Conservation (phyloP, 306 rosid genomes). For the Malus sylvestris region DNA sequence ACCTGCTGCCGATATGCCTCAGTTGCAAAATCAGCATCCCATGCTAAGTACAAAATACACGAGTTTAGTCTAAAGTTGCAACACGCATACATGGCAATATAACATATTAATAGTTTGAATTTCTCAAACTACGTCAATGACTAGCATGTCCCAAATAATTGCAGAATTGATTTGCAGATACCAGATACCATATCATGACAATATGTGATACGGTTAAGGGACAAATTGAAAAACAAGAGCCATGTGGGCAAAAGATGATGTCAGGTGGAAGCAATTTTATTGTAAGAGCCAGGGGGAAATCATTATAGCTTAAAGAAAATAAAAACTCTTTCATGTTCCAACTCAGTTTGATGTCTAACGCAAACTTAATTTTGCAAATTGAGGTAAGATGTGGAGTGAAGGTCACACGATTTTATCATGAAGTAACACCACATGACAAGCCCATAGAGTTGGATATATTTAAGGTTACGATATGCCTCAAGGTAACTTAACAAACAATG, state of each 20-base stretch:
- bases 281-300: neutral
- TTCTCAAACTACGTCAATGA: conserved; percentile 6
- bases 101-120: neutral
- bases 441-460: neutral
- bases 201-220: neutral
- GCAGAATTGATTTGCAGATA: too few species aligned
- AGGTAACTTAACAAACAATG: neutral
- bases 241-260: neutral
- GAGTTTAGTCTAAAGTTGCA: conserved; percentile 8
- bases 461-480: neutral
- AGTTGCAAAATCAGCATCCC: conserved; percentile 99
- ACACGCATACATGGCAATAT: conserved; percentile 9
- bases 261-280: neutral
- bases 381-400: neutral
- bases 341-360: neutral
- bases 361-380: neutral
- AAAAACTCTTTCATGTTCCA: neutral
- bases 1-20: conserved; percentile 97
- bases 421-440: neutral
- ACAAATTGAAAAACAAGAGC: neutral
- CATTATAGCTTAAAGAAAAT: too few species aligned
- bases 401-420: neutral
- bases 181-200: neutral
- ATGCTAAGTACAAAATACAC: conserved; percentile 39
- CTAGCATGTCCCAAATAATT: neutral